Percentiles rank a stretch among this genome's conserved stretches.
Evolutionary conservation across 257 asterid species (phyloP).

Genomic region (Solanum piurae): DNA sequence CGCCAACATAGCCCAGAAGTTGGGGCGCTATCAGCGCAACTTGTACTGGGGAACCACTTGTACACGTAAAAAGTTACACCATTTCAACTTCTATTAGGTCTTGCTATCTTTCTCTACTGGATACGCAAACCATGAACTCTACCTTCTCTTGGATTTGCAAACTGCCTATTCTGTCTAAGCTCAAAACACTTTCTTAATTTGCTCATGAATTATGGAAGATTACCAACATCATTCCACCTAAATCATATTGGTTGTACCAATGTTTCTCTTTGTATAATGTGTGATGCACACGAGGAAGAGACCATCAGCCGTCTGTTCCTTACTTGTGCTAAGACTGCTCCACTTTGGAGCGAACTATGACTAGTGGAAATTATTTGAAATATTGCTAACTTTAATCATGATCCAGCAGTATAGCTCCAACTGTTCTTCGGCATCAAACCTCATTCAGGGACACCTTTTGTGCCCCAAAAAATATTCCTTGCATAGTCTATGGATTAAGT

Average conservation of each 20-base stretch:
- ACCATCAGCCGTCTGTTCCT: too few species aligned
- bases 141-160: too few species aligned
- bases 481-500: neutral
- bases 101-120: neutral
- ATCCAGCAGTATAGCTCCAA: neutral
- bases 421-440: neutral
- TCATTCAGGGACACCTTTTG: neutral
- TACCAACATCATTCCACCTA: too few species aligned
- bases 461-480: neutral
- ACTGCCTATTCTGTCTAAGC: too few species aligned
- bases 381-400: neutral
- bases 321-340: neutral
- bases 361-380: neutral
- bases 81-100: neutral
- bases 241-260: too few species aligned
- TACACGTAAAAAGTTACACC: neutral
- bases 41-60: neutral
- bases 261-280: too few species aligned
- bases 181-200: too few species aligned
- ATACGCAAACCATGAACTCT: too few species aligned
- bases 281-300: too few species aligned
- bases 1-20: neutral
- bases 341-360: neutral
- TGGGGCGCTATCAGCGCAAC: neutral
- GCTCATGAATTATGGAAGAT: too few species aligned